These are phyloP conservation scores for Exophiala lecanii-corni DNA, from an alignment of 2,329 filamentous ascomycete genomes.

Conservation along the genomic window DNA sequence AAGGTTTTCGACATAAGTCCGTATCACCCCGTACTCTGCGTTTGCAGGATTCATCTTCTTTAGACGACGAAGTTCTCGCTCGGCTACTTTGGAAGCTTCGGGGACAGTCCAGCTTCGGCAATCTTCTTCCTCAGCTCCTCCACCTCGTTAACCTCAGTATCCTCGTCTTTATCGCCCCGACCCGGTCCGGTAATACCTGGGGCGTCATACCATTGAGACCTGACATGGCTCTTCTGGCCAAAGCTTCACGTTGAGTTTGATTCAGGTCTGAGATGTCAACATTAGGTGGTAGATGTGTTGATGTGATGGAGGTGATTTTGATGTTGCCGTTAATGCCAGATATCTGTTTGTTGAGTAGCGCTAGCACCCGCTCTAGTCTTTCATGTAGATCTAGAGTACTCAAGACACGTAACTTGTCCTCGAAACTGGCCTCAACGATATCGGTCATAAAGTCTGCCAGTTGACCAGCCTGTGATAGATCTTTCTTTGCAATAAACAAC, in stretches of 20 bases:
- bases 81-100: constrained; percentile 88
- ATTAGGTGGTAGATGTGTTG: constrained; percentile 59
- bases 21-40: constrained; percentile 88
- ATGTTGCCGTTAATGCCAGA: constrained; percentile 80
- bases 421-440: constrained; percentile 77
- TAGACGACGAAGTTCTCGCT: constrained; percentile 79
- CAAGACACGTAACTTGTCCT: constrained; percentile 85
- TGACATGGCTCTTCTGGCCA: constrained; percentile 42
- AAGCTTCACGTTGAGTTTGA: constrained; percentile 42
- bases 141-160: constrained; percentile 82
- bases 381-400: constrained; percentile 74
- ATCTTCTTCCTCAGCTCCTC: constrained; percentile 88
- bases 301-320: constrained; percentile 73
- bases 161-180: constrained; percentile 54
- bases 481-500: constrained; percentile 77
- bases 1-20: constrained; percentile 90
- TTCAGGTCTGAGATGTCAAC: constrained; percentile 52
- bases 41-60: constrained; percentile 96
- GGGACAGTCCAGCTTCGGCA: constrained; percentile 71
- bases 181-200: constrained; percentile 43
- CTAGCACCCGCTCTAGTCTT: constrained; percentile 74
- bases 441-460: constrained; percentile 97
- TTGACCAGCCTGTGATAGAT: constrained; percentile 72
- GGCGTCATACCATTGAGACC: constrained; percentile 39
- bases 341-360: constrained; percentile 77